Conservation (phyloP, 2,329 filamentous ascomycete species). For the Nemania abortiva region DNA sequence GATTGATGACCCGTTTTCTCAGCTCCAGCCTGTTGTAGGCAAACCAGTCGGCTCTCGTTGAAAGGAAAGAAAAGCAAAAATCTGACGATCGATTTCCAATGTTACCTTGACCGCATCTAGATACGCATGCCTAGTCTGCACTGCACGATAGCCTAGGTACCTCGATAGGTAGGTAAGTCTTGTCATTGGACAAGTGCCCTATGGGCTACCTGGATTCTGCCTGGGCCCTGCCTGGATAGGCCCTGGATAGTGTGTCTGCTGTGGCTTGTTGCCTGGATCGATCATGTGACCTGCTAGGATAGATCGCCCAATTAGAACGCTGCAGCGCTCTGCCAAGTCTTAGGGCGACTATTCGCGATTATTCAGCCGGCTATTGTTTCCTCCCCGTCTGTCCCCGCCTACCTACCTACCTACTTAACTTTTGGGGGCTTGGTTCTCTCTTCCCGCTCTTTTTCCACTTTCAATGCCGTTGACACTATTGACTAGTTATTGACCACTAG, state of each 20-base stretch:
- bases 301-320: constrained; percentile 24
- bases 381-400: too few relatives aligned
- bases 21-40: constrained; percentile 7
- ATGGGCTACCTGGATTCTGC: too few relatives aligned
- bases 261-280: constrained; percentile 15
- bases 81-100: constrained; percentile 15
- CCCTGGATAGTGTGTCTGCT: background rate
- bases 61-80: background rate
- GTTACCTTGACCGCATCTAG: constrained; percentile 5
- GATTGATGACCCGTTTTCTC: constrained; percentile 11
- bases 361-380: constrained; percentile 26
- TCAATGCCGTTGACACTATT: background rate
- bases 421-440: background rate
- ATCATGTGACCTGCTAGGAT: constrained; percentile 34
- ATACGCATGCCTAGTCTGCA: background rate
- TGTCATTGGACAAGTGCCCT: background rate
- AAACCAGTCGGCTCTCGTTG: constrained; percentile 8
- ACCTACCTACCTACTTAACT: background rate
- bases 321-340: constrained; percentile 3
- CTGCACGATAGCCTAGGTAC: background rate
- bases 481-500: constrained; percentile 14
- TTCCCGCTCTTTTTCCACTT: background rate
- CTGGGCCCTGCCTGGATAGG: background rate
- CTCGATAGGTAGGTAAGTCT: background rate
- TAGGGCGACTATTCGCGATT: constrained; percentile 21